Percentiles rank a stretch among this genome's conserved stretches.
Conservation (phyloP, 2,329 filamentous ascomycete species). For the Curvularia sp. region DNA sequence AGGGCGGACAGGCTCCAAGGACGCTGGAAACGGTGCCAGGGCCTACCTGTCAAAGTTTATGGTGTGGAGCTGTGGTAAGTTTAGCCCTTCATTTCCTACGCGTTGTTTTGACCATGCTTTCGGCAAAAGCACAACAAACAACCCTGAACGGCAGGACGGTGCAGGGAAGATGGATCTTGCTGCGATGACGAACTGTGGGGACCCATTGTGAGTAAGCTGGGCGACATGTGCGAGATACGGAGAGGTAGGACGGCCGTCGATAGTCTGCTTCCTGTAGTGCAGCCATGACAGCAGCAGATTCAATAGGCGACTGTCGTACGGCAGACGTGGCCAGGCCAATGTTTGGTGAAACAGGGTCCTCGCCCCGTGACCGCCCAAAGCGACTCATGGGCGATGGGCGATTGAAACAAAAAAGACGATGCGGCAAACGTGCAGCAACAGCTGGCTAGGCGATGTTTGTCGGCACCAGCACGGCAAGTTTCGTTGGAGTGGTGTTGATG, state of each 20-base stretch:
- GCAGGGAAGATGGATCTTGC: conserved; percentile 5
- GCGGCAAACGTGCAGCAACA: conserved; percentile 8
- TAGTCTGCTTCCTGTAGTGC: conserved; percentile 31
- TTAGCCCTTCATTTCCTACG: conserved; percentile 47
- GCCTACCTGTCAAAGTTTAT: conserved; percentile 39
- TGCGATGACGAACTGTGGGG: conserved; percentile 11
- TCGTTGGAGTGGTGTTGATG: conserved; percentile 9
- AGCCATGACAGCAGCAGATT: conserved; percentile 27
- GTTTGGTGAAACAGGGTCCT: conserved; percentile 34
- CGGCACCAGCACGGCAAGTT: conserved; percentile 5
- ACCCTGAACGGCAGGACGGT: not conserved
- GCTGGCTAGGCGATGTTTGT: conserved; percentile 5
- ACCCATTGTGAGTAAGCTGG: conserved; percentile 10
- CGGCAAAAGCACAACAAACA: conserved; percentile 37
- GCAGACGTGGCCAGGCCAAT: conserved; percentile 28
- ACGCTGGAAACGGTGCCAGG: conserved; percentile 31
- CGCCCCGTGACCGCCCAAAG: conserved; percentile 23
- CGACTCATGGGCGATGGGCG: conserved; percentile 27
- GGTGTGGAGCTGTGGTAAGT: conserved; percentile 32
- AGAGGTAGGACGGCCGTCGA: conserved; percentile 30
- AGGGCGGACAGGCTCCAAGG: conserved; percentile 9
- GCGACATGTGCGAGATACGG: conserved; percentile 12
- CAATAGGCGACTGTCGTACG: conserved; percentile 35
- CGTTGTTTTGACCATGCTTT: conserved; percentile 45
- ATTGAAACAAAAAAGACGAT: conserved; percentile 26